Percentiles rank a stretch among this genome's conserved stretches.
Evolutionary conservation across 768 basidiomycete species (phyloP).

Genomic region (Cyclocybe aegerita): DNA sequence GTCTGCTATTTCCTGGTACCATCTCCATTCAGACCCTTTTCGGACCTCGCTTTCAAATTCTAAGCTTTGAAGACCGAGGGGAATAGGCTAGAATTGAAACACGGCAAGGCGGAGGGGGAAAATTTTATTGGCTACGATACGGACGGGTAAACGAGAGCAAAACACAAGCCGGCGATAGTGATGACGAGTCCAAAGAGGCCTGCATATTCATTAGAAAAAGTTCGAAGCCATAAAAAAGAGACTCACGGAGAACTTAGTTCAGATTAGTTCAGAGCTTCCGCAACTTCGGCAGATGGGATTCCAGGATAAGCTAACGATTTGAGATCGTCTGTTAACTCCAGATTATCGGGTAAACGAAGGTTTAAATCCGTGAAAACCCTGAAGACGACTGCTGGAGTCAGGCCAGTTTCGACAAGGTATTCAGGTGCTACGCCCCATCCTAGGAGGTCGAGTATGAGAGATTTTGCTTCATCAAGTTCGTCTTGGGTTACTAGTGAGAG

Average conservation of each 20-base stretch:
- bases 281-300: slow-evolving; percentile 2
- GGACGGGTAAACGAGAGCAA: too few species aligned
- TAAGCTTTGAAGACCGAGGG: too few species aligned
- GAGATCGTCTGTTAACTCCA: slow-evolving; percentile 15
- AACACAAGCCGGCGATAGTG: too few species aligned
- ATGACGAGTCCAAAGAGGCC: too few species aligned
- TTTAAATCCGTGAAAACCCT: slow-evolving; percentile 43
- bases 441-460: slow-evolving; percentile 52
- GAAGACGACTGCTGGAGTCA: slow-evolving; percentile 37
- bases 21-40: too few species aligned
- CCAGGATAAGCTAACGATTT: slow-evolving; percentile 11
- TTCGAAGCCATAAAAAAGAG: too few species aligned
- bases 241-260: background rate
- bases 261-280: background rate
- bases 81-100: too few species aligned
- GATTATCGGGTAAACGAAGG: slow-evolving; percentile 32
- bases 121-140: too few species aligned
- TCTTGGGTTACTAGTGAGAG: slow-evolving; percentile 35
- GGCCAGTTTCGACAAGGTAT: slow-evolving; percentile 43
- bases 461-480: slow-evolving; percentile 43
- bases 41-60: too few species aligned
- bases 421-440: slow-evolving; percentile 54
- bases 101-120: too few species aligned
- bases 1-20: too few species aligned
- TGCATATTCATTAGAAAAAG: too few species aligned